Conservation (phyloP, 2,329 filamentous ascomycete genomes). For the Proliferodiscus dingleyae region DNA sequence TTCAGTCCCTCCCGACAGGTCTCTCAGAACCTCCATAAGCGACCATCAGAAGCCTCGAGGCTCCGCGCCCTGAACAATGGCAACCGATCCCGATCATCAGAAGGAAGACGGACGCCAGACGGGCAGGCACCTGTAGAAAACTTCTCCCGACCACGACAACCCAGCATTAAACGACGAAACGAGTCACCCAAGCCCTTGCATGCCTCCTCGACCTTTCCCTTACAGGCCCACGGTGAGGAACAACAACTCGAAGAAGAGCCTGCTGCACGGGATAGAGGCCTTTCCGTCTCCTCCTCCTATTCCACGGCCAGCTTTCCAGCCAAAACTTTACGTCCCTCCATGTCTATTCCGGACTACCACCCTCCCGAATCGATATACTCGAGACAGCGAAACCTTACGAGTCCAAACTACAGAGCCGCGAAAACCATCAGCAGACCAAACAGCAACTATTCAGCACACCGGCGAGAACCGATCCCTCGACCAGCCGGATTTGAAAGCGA, state of each 20-base stretch:
- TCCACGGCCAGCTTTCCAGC: conserved; percentile 17
- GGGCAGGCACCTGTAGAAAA: conserved; percentile 18
- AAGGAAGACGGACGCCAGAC: conserved; percentile 24
- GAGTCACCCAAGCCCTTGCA: conserved; percentile 26
- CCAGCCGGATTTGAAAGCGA: conserved; percentile 26
- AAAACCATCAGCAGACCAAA: conserved; percentile 25
- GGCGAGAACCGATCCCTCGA: conserved; percentile 24
- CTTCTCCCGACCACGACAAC: conserved; percentile 28
- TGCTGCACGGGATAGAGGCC: conserved; percentile 23
- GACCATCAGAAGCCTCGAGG: conserved; percentile 30
- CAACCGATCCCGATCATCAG: conserved; percentile 23
- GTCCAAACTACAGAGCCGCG: conserved; percentile 19
- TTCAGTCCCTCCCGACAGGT: conserved; percentile 19
- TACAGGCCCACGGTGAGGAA: conserved; percentile 20
- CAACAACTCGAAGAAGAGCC: conserved; percentile 12
- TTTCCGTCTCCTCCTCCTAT: conserved; percentile 28
- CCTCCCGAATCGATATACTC: conserved; percentile 26
- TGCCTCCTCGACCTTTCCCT: conserved; percentile 18
- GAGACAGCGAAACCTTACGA: conserved; percentile 28
- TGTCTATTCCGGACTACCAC: conserved; percentile 32
- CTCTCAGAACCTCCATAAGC: conserved; percentile 21
- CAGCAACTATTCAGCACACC: conserved; percentile 23
- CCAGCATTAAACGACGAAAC: conserved; percentile 24
- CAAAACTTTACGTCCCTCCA: conserved; percentile 24
- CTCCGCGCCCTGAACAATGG: conserved; percentile 31